Percentiles rank a stretch among this genome's conserved stretches.
Evolutionary conservation across 805 yeast genomes (phyloP).

Genomic region (Saccharomyces mikatae): DNA sequence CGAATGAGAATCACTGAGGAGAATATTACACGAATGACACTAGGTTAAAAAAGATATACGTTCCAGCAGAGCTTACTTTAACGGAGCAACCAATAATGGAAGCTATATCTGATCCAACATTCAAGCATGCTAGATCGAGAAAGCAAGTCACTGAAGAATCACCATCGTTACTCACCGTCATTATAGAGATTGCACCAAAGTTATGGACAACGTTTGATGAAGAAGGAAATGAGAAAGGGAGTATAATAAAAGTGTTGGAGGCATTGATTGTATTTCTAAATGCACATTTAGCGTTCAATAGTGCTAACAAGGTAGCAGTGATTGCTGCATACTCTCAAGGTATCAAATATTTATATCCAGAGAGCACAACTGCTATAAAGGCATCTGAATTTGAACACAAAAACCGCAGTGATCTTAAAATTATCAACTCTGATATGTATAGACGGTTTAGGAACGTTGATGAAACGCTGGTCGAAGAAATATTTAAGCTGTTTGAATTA

Average conservation of each 20-base stretch:
- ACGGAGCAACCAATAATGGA: constrained; percentile 18
- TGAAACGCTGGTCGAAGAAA: constrained; percentile 55
- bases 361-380: constrained; percentile 7
- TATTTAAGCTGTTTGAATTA: constrained; percentile 40
- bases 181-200: constrained; percentile 68
- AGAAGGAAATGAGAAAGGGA: constrained; percentile 27
- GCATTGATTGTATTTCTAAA: constrained; percentile 70
- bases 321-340: constrained; percentile 68
- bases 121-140: constrained; percentile 20
- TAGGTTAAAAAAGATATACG: background rate
- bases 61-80: background rate
- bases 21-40: background rate
- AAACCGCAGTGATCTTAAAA: constrained; percentile 13
- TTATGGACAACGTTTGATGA: constrained; percentile 34
- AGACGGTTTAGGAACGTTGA: constrained; percentile 77
- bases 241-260: constrained; percentile 52
- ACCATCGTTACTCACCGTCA: constrained; percentile 72
- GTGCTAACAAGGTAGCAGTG: constrained; percentile 75
- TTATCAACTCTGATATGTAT: constrained; percentile 61
- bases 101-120: constrained; percentile 31
- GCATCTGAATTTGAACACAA: constrained; percentile 1
- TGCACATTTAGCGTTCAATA: constrained; percentile 80
- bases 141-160: constrained; percentile 41
- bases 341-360: constrained; percentile 64
- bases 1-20: background rate